phyloP scores from a whole-genome alignment of 768 basidiomycete genomes.

The Mycena latifolia region DNA sequence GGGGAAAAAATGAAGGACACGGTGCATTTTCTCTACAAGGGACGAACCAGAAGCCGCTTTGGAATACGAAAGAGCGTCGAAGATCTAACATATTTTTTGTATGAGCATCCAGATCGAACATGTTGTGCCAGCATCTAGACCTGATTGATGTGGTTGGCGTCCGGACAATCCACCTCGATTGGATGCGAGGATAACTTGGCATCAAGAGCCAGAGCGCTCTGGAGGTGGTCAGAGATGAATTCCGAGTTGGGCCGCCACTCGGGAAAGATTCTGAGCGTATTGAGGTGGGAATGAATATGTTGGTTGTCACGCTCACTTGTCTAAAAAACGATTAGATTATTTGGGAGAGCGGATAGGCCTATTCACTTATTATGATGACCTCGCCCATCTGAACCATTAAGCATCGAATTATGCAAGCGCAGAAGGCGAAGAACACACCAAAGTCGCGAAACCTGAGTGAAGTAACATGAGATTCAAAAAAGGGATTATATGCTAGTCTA shows the following conservation, averaged over 20 bases:
- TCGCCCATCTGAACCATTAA: constrained; percentile 78
- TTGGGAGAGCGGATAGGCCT: neutral
- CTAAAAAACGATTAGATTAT: constrained; percentile 45
- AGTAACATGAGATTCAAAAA: constrained; percentile 11
- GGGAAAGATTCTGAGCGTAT: constrained; percentile 69
- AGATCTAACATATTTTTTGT: constrained; percentile 72
- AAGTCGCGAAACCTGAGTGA: constrained; percentile 80
- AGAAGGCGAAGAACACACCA: constrained; percentile 61
- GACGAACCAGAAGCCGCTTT: constrained; percentile 81
- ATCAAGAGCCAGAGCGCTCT: constrained; percentile 84
- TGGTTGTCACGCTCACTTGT: constrained; percentile 73
- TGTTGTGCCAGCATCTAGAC: too few species aligned
- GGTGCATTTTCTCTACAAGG: neutral
- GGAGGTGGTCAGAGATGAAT: constrained; percentile 85
- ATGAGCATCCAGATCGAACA: too few species aligned
- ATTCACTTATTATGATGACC: constrained; percentile 81
- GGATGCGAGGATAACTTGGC: constrained; percentile 91
- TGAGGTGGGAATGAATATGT: neutral
- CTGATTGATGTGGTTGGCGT: constrained; percentile 85
- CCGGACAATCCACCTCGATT: constrained; percentile 91
- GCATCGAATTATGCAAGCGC: constrained; percentile 1
- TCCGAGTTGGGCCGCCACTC: constrained; percentile 88
- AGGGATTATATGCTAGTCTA: neutral
- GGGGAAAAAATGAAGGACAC: neutral
- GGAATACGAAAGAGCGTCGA: constrained; percentile 89